Evolutionary conservation across 768 basidiomycete species (phyloP), one percentile per base, ranked within the genome.

Genomic region (Paxillus ammoniavirescens): DNA sequence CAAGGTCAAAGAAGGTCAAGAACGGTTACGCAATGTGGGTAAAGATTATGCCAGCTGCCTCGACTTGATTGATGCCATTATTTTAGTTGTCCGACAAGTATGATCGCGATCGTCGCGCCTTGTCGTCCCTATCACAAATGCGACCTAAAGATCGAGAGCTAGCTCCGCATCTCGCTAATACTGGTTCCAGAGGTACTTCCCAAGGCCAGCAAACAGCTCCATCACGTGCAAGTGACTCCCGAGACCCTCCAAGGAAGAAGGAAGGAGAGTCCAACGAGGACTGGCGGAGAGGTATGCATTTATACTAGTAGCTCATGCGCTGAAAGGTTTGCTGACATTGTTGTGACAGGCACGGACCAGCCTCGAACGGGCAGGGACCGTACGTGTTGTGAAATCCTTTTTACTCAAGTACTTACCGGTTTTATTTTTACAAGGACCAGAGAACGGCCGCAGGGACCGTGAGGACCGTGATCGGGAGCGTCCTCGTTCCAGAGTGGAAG

Each of bases 21-120:
- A 91, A 69, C 76, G 85, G 36, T 75, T 92, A 45, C 83, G 91
- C 55, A 87, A 84, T 73, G 91, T 87, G 15, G 60, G 51, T 68
- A 30, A 18, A 46, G 9, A 49, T 55, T 36, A 37, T 31, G 42
- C 12, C 23, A 47, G 4, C 14, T n/a, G 5, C 31, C 49, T 54
- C 31, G 38, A 48, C 21, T 5, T 13, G 26, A 54, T 55, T 18
- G 61, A 42, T 14, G 49, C 38, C 46, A 53, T n/a, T 38, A 42
- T 42, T 44, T 12, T 56, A 93, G 91, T 77, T 93, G 17, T 91
- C 91, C 15, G 91, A 93, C 69, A 91, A 89, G 70, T 93, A 86
- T 61, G 91, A 92, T 73, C 86, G 90, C 42, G 89, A 89, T 66
- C 84, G 89, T 45, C 78, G 89, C 48, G 80, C 81, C 47, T 72